phyloP scores from a whole-genome alignment of 2,329 filamentous ascomycete species.

The Orbilia javanica region DNA sequence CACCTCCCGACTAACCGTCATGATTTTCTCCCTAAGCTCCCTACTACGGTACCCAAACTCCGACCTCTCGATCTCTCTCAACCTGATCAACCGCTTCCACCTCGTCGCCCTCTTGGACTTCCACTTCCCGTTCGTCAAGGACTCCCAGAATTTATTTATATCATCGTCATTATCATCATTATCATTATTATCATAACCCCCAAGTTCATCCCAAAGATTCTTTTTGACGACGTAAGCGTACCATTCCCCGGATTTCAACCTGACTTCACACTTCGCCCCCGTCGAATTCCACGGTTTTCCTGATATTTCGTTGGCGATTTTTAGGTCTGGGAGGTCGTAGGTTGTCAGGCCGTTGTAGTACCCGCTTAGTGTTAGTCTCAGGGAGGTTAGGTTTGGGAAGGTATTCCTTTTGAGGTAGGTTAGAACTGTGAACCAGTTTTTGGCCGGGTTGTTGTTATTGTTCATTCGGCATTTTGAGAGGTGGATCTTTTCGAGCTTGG shows the following conservation, averaged over 20 bases:
- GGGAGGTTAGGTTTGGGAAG: not conserved
- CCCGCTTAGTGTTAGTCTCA: not conserved
- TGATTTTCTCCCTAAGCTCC: not conserved
- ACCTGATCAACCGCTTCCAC: not conserved
- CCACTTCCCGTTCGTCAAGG: not conserved
- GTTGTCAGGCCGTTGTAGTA: not conserved
- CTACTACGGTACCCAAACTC: not conserved
- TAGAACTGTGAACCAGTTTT: not conserved
- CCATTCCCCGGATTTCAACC: not conserved
- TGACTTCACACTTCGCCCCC: not conserved
- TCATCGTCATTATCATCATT: too few species aligned
- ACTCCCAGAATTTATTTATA: not conserved
- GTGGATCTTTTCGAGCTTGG: not conserved
- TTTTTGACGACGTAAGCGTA: not conserved
- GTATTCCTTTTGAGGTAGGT: not conserved
- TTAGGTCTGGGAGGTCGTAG: not conserved
- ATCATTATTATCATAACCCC: too few species aligned
- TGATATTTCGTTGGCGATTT: not conserved
- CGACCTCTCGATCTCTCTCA: too few species aligned
- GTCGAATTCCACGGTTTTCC: not conserved
- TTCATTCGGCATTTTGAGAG: not conserved
- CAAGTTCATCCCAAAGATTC: not conserved
- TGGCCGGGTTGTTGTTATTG: not conserved
- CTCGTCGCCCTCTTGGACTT: not conserved
- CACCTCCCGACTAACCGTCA: not conserved